These are phyloP conservation scores for Penicillium brevicompactum DNA, from an alignment of 2,329 filamentous ascomycete species.

Conservation along the genomic window DNA sequence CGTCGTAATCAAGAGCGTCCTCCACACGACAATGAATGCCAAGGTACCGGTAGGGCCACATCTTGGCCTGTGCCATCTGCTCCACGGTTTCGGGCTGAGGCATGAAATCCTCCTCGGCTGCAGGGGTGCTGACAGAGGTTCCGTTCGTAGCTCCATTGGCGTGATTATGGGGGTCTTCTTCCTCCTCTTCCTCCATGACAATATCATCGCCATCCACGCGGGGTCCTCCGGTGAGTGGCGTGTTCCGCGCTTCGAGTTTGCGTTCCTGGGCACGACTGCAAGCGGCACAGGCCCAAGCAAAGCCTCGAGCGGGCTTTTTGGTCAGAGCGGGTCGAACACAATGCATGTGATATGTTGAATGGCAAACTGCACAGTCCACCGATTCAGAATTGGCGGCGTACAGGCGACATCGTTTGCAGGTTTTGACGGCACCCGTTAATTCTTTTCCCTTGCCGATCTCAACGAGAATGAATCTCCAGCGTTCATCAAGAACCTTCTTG, in stretches of 20 bases:
- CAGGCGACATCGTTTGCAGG: constrained; percentile 86
- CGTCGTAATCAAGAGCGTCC: constrained; percentile 94
- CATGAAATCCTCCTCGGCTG: constrained; percentile 57
- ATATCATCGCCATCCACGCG: constrained; percentile 64
- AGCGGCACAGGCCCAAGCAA: constrained; percentile 95
- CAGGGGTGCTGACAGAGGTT: constrained; percentile 67
- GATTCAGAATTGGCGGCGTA: constrained; percentile 97
- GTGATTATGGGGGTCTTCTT: constrained; percentile 63
- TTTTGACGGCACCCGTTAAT: constrained; percentile 91
- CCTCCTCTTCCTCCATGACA: constrained; percentile 66
- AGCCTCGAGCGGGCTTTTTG: constrained; percentile 95
- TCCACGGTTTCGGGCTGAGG: constrained; percentile 70
- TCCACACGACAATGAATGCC: constrained; percentile 95
- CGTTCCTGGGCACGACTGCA: constrained; percentile 96
- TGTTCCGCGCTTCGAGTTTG: constrained; percentile 86
- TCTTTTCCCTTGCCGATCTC: constrained; percentile 94
- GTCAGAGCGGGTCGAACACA: constrained; percentile 89
- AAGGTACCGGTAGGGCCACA: constrained; percentile 95
- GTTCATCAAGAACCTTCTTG: constrained; percentile 92
- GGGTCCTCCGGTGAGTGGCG: constrained; percentile 66
- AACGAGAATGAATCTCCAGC: constrained; percentile 94
- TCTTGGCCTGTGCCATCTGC: constrained; percentile 86
- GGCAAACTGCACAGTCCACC: constrained; percentile 94
- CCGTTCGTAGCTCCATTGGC: constrained; percentile 53
- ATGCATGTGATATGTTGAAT: constrained; percentile 96